A percentile compares a stretch with the other conserved stretches of the same genome.
phyloP scores from a whole-genome alignment of 805 yeast genomes.

The Isabelozyma rhagii region DNA sequence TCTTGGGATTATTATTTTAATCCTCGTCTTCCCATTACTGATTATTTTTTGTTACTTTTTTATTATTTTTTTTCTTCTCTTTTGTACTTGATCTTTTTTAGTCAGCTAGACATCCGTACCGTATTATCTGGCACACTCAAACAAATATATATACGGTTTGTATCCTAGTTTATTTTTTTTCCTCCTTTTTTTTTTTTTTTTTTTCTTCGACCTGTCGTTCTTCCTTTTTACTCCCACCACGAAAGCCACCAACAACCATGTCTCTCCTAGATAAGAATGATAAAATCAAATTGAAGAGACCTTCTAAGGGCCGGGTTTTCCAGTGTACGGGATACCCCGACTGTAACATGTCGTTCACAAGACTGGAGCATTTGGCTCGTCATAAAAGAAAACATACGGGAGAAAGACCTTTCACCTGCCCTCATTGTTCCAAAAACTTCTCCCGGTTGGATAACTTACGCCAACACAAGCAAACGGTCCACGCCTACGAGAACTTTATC shows the following conservation, averaged over 20 bases:
- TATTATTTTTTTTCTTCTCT: not conserved
- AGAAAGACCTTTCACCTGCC: slow-evolving; percentile 88
- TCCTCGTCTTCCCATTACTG: not conserved
- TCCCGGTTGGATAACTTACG: slow-evolving; percentile 83
- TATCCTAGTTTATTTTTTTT: not conserved
- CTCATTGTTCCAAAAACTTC: slow-evolving; percentile 74
- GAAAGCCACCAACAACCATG: not conserved
- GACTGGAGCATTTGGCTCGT: slow-evolving; percentile 89
- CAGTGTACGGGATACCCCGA: slow-evolving; percentile 85
- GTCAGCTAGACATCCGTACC: not conserved
- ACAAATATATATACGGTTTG: not conserved
- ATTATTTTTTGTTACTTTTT: not conserved
- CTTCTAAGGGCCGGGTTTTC: slow-evolving; percentile 61
- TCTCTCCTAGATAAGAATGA: not conserved
- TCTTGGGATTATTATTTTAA: too few relatives aligned
- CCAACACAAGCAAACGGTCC: slow-evolving; percentile 82
- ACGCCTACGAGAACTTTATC: slow-evolving; percentile 37
- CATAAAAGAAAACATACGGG: slow-evolving; percentile 94
- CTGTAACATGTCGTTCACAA: slow-evolving; percentile 83
- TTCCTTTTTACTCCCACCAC: not conserved
- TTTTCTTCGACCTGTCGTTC: not conserved
- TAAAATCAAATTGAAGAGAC: slow-evolving; percentile 31
- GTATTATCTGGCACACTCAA: not conserved
- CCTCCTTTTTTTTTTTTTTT: not conserved
- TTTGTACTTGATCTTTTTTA: not conserved